A percentile compares a stretch with the other conserved stretches of the same genome.
These are phyloP conservation scores for Ceratocystis destructans DNA, from an alignment of 2,329 filamentous ascomycete genomes.

Conservation along the genomic window DNA sequence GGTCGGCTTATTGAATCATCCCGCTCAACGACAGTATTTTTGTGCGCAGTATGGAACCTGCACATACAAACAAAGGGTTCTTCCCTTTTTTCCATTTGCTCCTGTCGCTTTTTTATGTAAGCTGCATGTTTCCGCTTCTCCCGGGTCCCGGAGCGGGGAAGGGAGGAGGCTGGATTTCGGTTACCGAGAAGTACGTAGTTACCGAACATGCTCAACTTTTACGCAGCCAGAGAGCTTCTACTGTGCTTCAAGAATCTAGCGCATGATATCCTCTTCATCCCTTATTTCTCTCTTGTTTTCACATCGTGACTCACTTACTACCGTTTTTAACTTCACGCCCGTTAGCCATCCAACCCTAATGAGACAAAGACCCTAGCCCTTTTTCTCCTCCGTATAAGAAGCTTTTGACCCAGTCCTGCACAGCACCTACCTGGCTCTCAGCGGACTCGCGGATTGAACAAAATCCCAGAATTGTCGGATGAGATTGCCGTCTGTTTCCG, in stretches of 20 bases:
- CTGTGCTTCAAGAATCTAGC: too few species aligned
- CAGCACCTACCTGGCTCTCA: neutral
- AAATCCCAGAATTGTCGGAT: neutral
- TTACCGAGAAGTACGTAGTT: neutral
- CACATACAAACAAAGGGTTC: neutral
- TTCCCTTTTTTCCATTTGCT: neutral
- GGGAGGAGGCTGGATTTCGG: neutral
- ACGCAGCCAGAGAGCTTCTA: too few species aligned
- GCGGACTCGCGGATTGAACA: neutral
- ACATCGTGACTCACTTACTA: neutral
- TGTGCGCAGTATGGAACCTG: neutral
- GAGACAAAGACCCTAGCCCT: neutral
- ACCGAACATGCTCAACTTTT: neutral
- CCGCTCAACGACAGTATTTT: neutral
- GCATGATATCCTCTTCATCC: neutral
- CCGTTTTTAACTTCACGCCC: neutral
- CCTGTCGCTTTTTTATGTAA: neutral
- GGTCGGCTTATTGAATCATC: neutral
- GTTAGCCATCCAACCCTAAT: neutral
- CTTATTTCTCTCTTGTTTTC: neutral
- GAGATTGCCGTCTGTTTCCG: too few species aligned
- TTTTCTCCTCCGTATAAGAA: neutral
- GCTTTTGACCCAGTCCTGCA: neutral
- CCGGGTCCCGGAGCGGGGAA: constrained; percentile 12
- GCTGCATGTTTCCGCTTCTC: constrained; percentile 7